These are phyloP conservation scores for Blastobotrys apis DNA, from an alignment of 1,139 yeast genomes.

Conservation along the genomic window DNA sequence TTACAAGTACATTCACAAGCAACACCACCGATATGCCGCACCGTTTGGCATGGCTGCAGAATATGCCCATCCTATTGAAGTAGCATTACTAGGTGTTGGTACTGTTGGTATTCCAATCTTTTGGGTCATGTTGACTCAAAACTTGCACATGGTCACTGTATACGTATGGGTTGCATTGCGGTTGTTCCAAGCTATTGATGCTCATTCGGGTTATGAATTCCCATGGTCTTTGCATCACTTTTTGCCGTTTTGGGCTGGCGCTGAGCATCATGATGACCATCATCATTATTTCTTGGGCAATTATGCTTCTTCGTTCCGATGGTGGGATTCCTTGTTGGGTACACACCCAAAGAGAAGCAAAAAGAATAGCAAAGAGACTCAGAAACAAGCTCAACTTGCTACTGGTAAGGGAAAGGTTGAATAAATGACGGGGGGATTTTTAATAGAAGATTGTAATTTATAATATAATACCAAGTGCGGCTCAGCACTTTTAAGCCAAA, in stretches of 20 bases:
- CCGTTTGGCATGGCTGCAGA: conserved; percentile 97
- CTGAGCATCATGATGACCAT: conserved; percentile 95
- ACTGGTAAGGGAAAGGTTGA: conserved; percentile 13
- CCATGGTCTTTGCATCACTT: conserved; percentile 92
- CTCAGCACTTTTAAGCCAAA: not conserved
- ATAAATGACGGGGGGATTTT: not conserved
- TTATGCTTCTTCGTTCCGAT: conserved; percentile 88
- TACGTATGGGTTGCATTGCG: conserved; percentile 83
- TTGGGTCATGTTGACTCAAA: conserved; percentile 57
- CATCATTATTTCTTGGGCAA: conserved; percentile 91
- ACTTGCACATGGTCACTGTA: conserved; percentile 79
- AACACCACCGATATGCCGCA: conserved; percentile 94
- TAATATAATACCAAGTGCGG: not conserved
- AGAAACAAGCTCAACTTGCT: conserved; percentile 13
- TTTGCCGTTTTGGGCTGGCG: conserved; percentile 96
- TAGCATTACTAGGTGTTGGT: conserved; percentile 79
- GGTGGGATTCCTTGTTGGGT: conserved; percentile 82
- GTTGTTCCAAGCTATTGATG: conserved; percentile 90
- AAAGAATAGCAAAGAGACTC: conserved; percentile 12
- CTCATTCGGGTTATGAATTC: conserved; percentile 96
- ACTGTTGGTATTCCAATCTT: conserved; percentile 90
- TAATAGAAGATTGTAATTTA: not conserved
- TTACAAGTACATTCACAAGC: conserved; percentile 89
- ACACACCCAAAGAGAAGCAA: conserved; percentile 41
- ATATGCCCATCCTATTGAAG: conserved; percentile 94